Evolutionary conservation across 2,329 filamentous ascomycete species (phyloP).

Genomic region (Cladosporium velox): DNA sequence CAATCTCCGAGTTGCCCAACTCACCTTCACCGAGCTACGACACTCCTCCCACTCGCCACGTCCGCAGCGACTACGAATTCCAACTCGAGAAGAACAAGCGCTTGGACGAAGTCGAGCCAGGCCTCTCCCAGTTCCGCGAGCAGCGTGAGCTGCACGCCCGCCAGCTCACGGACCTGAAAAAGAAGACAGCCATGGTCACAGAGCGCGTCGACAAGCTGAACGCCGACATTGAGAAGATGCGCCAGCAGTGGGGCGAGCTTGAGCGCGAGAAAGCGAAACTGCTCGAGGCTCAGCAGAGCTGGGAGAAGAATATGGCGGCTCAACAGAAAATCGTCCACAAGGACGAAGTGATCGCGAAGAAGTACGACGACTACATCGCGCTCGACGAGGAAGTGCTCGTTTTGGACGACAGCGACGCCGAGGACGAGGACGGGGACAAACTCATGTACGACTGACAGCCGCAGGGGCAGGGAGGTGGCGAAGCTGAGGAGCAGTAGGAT

Average conservation of each 20-base stretch:
- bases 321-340: not conserved
- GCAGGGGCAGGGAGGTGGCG: not conserved
- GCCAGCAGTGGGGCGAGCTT: constrained; percentile 8
- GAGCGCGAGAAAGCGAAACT: constrained; percentile 12
- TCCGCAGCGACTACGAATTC: not conserved
- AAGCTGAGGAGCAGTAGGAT: not conserved
- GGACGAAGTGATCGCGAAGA: constrained; percentile 2
- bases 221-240: constrained; percentile 4
- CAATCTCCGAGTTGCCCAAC: not conserved
- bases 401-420: constrained; percentile 8
- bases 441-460: not conserved
- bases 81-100: constrained; percentile 1
- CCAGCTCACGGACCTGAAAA: not conserved
- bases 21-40: not conserved
- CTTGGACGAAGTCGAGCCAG: not conserved
- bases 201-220: constrained; percentile 10
- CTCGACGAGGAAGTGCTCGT: constrained; percentile 6
- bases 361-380: not conserved
- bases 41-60: not conserved
- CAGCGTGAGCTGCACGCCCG: constrained; percentile 1
- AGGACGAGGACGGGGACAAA: constrained; percentile 1
- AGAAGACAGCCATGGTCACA: constrained; percentile 1
- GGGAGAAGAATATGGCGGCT: not conserved
- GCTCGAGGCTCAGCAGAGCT: not conserved
- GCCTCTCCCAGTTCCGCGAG: not conserved